These are phyloP conservation scores for Nissolia schottii DNA, from an alignment of 306 rosid genomes.

Conservation along the genomic window DNA sequence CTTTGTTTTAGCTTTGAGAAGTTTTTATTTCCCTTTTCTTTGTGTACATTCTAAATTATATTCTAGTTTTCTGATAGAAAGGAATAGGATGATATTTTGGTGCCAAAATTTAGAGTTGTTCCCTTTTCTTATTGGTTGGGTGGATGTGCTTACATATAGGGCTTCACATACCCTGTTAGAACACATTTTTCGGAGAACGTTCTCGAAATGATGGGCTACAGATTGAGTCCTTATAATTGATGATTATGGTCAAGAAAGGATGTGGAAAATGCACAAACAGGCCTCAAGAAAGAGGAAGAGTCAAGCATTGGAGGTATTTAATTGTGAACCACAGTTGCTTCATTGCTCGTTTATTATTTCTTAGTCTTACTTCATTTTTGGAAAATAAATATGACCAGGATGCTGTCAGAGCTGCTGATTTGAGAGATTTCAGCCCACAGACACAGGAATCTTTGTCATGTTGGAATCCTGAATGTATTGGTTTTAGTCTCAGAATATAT, in stretches of 20 bases:
- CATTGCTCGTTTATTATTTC: not conserved
- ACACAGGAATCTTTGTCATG: constrained; percentile 83
- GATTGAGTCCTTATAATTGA: constrained; percentile 73
- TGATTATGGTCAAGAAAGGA: constrained; percentile 91
- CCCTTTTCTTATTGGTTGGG: constrained; percentile 19
- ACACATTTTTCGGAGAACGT: constrained; percentile 83
- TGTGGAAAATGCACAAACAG: constrained; percentile 88
- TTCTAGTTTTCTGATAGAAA: not conserved
- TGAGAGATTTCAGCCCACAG: constrained; percentile 57
- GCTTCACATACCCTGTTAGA: constrained; percentile 77
- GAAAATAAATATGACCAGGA: constrained; percentile 59
- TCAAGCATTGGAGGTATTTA: constrained; percentile 87
- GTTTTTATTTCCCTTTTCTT: not conserved
- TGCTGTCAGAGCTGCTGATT: constrained; percentile 71
- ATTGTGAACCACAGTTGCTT: constrained; percentile 14
- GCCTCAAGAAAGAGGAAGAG: constrained; percentile 96
- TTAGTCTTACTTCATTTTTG: constrained; percentile 14
- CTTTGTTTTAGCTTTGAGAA: constrained; percentile 8
- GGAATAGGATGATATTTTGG: constrained; percentile 8
- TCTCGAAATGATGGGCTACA: constrained; percentile 75
- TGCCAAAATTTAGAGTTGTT: constrained; percentile 5
- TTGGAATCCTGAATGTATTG: constrained; percentile 94
- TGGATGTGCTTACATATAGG: constrained; percentile 46
- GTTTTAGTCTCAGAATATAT: constrained; percentile 78
- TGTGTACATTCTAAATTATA: not conserved